These are phyloP conservation scores for Sporothrix inflata DNA, from an alignment of 2,329 filamentous ascomycete species.

Conservation along the genomic window DNA sequence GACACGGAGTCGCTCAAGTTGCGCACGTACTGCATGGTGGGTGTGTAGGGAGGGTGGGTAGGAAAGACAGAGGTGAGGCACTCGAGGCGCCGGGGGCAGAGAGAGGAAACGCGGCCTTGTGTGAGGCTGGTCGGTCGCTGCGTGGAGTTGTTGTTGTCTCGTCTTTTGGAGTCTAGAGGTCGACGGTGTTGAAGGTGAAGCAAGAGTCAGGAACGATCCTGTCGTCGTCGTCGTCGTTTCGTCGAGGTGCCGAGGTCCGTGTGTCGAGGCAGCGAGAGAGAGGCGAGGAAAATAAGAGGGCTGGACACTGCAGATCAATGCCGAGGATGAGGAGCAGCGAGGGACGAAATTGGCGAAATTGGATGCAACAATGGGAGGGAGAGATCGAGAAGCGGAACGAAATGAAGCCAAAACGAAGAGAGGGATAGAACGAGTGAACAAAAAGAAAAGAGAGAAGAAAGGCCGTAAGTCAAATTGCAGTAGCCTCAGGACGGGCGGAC, in stretches of 20 bases:
- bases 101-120: constrained; percentile 4
- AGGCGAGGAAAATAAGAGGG: constrained; percentile 8
- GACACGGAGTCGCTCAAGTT: constrained; percentile 94
- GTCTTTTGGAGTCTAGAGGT: neutral
- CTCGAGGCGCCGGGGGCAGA: neutral
- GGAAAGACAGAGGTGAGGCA: neutral
- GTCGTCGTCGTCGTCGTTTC: neutral
- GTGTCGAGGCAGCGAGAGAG: neutral
- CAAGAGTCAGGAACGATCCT: neutral
- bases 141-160: neutral
- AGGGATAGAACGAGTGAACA: neutral
- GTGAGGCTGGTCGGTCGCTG: neutral
- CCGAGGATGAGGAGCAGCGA: constrained; percentile 19
- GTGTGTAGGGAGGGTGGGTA: neutral
- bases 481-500: neutral
- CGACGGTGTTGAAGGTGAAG: neutral
- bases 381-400: neutral
- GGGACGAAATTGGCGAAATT: neutral
- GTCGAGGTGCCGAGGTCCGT: constrained; percentile 1
- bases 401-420: neutral
- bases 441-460: neutral
- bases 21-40: constrained; percentile 92
- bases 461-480: neutral
- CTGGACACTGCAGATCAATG: constrained; percentile 23
- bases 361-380: neutral